phyloP scores from a whole-genome alignment of 768 basidiomycete genomes.

The Sutorius australiensis region DNA sequence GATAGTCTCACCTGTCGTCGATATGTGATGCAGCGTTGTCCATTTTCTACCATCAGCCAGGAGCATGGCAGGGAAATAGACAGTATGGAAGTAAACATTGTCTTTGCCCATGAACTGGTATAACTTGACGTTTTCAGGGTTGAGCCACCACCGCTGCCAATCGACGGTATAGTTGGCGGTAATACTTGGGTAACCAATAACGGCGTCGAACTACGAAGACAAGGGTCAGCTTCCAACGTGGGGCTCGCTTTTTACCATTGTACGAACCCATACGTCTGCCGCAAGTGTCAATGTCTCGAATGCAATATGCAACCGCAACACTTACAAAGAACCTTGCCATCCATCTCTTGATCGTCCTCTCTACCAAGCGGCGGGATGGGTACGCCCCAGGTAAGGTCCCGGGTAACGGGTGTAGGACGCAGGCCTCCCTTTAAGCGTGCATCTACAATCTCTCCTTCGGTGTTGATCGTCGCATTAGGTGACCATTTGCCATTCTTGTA shows the following conservation, averaged over 20 bases:
- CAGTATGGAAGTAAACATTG: constrained; percentile 97
- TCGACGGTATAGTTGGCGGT: constrained; percentile 92
- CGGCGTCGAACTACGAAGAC: constrained; percentile 82
- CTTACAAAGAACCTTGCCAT: constrained; percentile 93
- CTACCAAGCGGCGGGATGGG: constrained; percentile 74
- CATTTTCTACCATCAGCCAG: constrained; percentile 87
- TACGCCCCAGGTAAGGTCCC: constrained; percentile 96
- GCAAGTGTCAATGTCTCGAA: constrained; percentile 4
- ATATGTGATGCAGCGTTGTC: constrained; percentile 92
- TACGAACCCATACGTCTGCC: constrained; percentile 88
- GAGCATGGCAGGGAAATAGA: constrained; percentile 89
- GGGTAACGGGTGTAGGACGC: constrained; percentile 84
- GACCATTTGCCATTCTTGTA: constrained; percentile 88
- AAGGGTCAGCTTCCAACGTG: background rate
- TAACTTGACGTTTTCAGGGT: constrained; percentile 81
- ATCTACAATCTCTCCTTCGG: constrained; percentile 85
- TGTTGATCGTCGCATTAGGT: constrained; percentile 85
- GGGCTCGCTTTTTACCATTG: background rate
- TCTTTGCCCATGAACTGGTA: constrained; percentile 99
- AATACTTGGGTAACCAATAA: constrained; percentile 95
- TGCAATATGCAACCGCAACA: constrained; percentile 13
- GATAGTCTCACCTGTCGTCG: constrained; percentile 76
- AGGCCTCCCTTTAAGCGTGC: constrained; percentile 83
- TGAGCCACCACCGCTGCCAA: constrained; percentile 98
- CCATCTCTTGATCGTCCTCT: constrained; percentile 80